Base-by-base conservation (phyloP, 2,329 filamentous ascomycete genomes). In the Tolypocladium inflatum region DNA sequence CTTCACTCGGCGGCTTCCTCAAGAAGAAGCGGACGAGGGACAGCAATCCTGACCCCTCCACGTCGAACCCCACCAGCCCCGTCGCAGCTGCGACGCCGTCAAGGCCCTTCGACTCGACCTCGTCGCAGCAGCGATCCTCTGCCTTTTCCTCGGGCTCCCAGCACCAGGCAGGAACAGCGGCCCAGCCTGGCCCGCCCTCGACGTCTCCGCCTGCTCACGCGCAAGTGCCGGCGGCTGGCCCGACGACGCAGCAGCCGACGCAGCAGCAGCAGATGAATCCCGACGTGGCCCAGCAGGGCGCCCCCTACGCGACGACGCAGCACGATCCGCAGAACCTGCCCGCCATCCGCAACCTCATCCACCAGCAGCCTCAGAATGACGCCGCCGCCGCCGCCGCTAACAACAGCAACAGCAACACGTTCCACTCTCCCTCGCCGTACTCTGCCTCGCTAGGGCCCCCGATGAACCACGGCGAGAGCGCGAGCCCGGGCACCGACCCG, bases 11-110 rank as follows among this genome's bases (percentile, higher is more conserved):
- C 80, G 89, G 91, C 76, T 91, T 97, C 73, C 85, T 97, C 73
- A 97, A 97, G 84, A 97, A 96, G 85, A 96, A 96, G 84, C 88
- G 91, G 84, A 96, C 91, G 78, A 95, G 91, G 85, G 91, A 97
- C 80, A 89, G 86, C 71, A 84, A 86, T 71, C 80, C 84, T 72
- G 86, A 90, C 72, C 82, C 81, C 66, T 84, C 86, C 69, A 80
- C 85, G 68, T 80, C 80, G 64, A 88, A 88, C 72, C 80, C 84
- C 65, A 81, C 80, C 64, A 86, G 84, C 68, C 82, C 84, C 60
- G 77, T 85, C 66, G 86, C 85, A 60, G 80, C 83, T 60, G 80
- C 80, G 62, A 77, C 77, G 55, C 76, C 76, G 59, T 63, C 64
- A 62, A 81, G 75, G 73, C 76, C 74, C 60, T 82, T 81, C 71